These are phyloP conservation scores for Pestalotiopsis sp. DNA, from an alignment of 2,329 filamentous ascomycete genomes.

Conservation along the genomic window DNA sequence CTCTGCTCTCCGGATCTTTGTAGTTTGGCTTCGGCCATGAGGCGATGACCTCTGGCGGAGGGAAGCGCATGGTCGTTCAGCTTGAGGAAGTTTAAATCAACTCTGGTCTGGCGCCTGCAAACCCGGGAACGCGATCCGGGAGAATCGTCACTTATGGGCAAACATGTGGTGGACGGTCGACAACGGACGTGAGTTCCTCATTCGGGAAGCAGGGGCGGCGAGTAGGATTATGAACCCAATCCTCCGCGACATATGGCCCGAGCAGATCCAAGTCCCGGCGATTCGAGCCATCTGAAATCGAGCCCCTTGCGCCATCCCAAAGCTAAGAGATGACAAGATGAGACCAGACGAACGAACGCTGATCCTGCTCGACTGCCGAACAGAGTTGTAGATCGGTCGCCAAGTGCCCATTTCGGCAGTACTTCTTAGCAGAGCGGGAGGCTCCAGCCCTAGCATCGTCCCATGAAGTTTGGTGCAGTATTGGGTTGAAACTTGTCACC, in stretches of 20 bases:
- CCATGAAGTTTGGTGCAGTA: not conserved
- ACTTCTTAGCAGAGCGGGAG: not conserved
- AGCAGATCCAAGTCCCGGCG: not conserved
- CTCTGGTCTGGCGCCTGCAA: too few species aligned
- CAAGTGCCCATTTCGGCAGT: not conserved
- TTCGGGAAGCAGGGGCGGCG: too few species aligned
- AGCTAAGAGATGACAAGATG: not conserved
- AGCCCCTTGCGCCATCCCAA: not conserved
- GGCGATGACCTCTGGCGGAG: slow-evolving; percentile 37
- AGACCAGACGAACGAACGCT: not conserved
- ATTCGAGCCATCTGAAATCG: not conserved
- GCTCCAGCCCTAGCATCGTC: not conserved
- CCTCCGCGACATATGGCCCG: too few species aligned
- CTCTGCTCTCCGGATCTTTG: slow-evolving; percentile 38
- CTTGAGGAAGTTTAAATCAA: too few species aligned
- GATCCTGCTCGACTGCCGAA: not conserved
- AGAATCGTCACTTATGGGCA: too few species aligned
- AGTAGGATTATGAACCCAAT: too few species aligned
- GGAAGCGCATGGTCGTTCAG: slow-evolving; percentile 33
- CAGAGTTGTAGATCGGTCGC: not conserved
- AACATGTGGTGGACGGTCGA: too few species aligned
- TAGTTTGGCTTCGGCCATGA: slow-evolving; percentile 43
- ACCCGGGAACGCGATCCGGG: too few species aligned
- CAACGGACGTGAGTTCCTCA: too few species aligned
- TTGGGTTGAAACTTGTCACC: not conserved